Evolutionary conservation across 805 yeast species (phyloP).

Genomic region (Sugiyamaella americana): DNA sequence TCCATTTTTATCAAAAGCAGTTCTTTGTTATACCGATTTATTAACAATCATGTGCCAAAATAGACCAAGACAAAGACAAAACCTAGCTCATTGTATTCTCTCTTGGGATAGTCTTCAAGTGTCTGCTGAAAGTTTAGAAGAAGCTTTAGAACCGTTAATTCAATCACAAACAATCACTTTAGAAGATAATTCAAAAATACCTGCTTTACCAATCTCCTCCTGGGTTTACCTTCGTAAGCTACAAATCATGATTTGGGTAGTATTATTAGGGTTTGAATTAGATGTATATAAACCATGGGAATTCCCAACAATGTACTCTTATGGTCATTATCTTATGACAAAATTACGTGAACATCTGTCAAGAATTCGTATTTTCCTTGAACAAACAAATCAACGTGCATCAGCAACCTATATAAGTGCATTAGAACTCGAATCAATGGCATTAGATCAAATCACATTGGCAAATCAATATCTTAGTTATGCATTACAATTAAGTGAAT

Average conservation of each 20-base stretch:
- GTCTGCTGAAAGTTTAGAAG: slow-evolving; percentile 59
- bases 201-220: slow-evolving; percentile 62
- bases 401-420: slow-evolving; percentile 21
- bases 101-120: slow-evolving; percentile 81
- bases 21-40: slow-evolving; percentile 43
- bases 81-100: slow-evolving; percentile 48
- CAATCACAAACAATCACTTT: slow-evolving; percentile 5
- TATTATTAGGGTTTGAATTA: slow-evolving; percentile 66
- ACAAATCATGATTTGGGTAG: slow-evolving; percentile 64
- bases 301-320: slow-evolving; percentile 61
- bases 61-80: slow-evolving; percentile 77
- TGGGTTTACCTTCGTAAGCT: slow-evolving; percentile 65
- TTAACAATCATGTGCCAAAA: slow-evolving; percentile 52
- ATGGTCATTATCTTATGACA: slow-evolving; percentile 45
- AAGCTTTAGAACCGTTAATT: slow-evolving; percentile 29
- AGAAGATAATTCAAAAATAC: slow-evolving; percentile 22
- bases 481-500: slow-evolving; percentile 13
- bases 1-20: slow-evolving; percentile 29
- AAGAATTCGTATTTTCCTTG: slow-evolving; percentile 32
- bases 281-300: slow-evolving; percentile 72
- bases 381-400: slow-evolving; percentile 13
- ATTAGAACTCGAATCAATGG: slow-evolving; percentile 29
- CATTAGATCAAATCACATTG: slow-evolving; percentile 26
- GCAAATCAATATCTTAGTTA: slow-evolving; percentile 28
- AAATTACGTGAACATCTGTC: slow-evolving; percentile 39